Evolutionary conservation across 2,329 filamentous ascomycete genomes (phyloP), one percentile per base, ranked within the genome.

Genomic region (Aspergillus arachidicola): DNA sequence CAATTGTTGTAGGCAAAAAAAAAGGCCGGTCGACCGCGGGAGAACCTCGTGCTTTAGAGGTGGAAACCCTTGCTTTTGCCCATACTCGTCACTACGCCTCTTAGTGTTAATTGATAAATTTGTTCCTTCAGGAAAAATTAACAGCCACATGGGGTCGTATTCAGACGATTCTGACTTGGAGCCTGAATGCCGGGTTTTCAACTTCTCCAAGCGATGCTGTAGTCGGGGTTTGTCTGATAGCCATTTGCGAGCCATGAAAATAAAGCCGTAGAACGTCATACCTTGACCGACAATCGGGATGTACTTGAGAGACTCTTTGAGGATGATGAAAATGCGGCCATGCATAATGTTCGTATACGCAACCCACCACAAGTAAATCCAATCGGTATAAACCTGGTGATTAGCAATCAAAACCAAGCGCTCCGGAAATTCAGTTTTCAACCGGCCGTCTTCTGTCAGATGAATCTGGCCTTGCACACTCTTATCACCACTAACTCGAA

Each of bases 331-430:
- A 69, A 90, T 83, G 66, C 85, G 85, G 38, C 87, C 87, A 67
- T 89, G 87, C 85, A 88, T 88, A 64, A 81, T 79, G 69, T 87
- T 87, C 1, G 87, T 87, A 69, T 89, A 90, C 2, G 86, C 84
- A 53, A 87, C 83, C 87, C 87, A 90, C 87, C 87, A 90, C 2
- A 90, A 80, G 71, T 89, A 89, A 16, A 89, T 78, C 87, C 87
- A 90, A 69, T 90, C 87, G n/a, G 87, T 89, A 72, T 90, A 90
- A 3, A 90, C 82, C 71, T 89, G 86, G 68, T 90, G 87, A 63
- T 90, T 90, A 7, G 87, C 83, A 74, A 89, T 86, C 71, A 89
- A 72, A 10, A 89, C 83, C 63, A 89, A 76, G 19, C 87, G 81
- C 65, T 89, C 84, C 1, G 86, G 84, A 65, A 90, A 89, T 36